phyloP scores from a whole-genome alignment of 129 eudicot genomes.

The Calendula officinalis region DNA sequence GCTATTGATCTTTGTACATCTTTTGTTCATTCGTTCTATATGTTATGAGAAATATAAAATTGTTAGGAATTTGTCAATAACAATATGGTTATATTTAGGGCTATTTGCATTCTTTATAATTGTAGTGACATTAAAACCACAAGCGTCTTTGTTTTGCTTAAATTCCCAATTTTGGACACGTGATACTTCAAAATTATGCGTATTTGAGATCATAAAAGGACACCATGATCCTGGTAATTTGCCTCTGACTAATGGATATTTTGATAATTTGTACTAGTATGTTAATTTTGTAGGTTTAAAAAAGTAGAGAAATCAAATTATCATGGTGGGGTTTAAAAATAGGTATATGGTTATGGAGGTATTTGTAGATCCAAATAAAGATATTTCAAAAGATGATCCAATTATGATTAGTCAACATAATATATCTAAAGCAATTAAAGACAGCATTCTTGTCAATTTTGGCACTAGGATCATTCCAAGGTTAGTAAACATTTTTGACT shows the following conservation, averaged over 20 bases:
- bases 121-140: too few relatives aligned
- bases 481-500: conserved; percentile 30
- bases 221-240: too few relatives aligned
- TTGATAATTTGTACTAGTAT: too few relatives aligned
- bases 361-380: conserved; percentile 81
- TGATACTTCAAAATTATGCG: background rate
- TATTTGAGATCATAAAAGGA: too few relatives aligned
- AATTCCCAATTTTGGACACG: background rate
- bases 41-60: too few relatives aligned
- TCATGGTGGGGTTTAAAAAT: conserved; percentile 87
- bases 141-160: too few relatives aligned
- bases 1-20: too few relatives aligned
- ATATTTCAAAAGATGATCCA: conserved; percentile 58
- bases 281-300: conserved; percentile 27
- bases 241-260: too few relatives aligned
- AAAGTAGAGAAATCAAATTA: conserved; percentile 3
- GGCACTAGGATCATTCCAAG: conserved; percentile 77
- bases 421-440: conserved; percentile 72
- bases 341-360: conserved; percentile 94
- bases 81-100: too few relatives aligned
- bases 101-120: too few relatives aligned
- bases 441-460: conserved; percentile 79
- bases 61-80: too few relatives aligned
- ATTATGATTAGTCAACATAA: conserved; percentile 65
- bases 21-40: too few relatives aligned